A percentile compares a stretch with the other conserved stretches of the same genome.
phyloP scores from a whole-genome alignment of 768 basidiomycete genomes.

The Lactifluus echinatus region DNA sequence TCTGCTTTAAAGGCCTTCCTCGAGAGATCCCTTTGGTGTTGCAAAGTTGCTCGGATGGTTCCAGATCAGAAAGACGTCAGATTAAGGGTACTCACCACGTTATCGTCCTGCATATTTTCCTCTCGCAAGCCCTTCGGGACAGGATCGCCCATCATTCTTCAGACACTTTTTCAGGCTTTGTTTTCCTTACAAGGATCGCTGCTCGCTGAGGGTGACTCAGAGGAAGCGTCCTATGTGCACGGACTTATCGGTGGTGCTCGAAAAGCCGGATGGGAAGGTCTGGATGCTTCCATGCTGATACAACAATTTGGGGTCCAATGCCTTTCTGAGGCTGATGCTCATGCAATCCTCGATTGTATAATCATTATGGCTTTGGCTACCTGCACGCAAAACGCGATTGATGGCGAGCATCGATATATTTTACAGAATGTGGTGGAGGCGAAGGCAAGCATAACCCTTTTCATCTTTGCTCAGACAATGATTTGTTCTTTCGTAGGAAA shows the following conservation, averaged over 20 bases:
- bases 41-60: conserved; percentile 41
- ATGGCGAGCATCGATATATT: conserved; percentile 15
- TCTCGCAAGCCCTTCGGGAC: conserved; percentile 36
- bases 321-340: conserved; percentile 16
- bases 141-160: conserved; percentile 38
- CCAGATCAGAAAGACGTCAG: conserved; percentile 34
- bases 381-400: conserved; percentile 43
- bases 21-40: conserved; percentile 64
- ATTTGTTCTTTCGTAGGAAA: conserved; percentile 2
- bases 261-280: conserved; percentile 39
- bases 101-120: conserved; percentile 39
- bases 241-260: conserved; percentile 40
- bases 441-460: not conserved
- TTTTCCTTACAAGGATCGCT: conserved; percentile 42
- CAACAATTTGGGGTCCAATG: conserved; percentile 40
- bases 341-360: conserved; percentile 37
- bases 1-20: conserved; percentile 32
- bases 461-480: not conserved
- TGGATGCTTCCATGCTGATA: conserved; percentile 39
- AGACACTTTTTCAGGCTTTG: conserved; percentile 44
- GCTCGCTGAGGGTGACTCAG: conserved; percentile 16
- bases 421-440: not conserved
- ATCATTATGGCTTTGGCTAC: conserved; percentile 31
- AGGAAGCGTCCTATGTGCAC: conserved; percentile 32
- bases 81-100: conserved; percentile 40